Evolutionary conservation across 2,329 filamentous ascomycete genomes (phyloP).

Genomic region (Bipolaris bicolor): DNA sequence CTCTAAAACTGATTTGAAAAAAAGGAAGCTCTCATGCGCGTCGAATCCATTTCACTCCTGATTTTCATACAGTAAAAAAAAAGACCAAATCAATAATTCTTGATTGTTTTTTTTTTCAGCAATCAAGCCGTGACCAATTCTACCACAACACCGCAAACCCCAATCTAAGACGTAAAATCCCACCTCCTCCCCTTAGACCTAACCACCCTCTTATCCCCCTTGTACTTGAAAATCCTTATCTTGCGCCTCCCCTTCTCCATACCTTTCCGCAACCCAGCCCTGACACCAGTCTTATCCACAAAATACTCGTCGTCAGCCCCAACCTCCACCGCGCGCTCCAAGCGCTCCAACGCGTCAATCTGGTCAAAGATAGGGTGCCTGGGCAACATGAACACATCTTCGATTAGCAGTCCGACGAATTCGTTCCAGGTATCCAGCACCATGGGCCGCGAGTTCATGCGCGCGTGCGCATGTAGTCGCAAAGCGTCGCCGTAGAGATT

Average conservation of each 20-base stretch:
- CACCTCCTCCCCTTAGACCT: not conserved
- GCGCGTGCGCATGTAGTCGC: not conserved
- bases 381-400: not conserved
- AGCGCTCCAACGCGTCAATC: constrained; percentile 49
- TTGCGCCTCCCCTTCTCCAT: constrained; percentile 66
- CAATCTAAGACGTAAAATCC: not conserved
- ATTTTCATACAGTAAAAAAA: too few relatives aligned
- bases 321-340: not conserved
- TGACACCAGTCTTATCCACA: constrained; percentile 66
- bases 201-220: not conserved
- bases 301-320: not conserved
- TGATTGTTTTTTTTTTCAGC: too few relatives aligned
- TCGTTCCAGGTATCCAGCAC: not conserved
- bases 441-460: not conserved
- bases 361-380: not conserved
- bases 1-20: too few relatives aligned
- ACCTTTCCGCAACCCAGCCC: constrained; percentile 72
- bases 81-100: not conserved
- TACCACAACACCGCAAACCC: not conserved
- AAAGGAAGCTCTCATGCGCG: too few relatives aligned
- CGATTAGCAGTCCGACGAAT: constrained; percentile 1
- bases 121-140: not conserved
- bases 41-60: too few relatives aligned
- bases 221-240: not conserved
- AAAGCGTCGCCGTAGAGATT: not conserved